Conservation (phyloP, 192 early-diverging fungal genomes). For the Pilobolus umbonatus region DNA sequence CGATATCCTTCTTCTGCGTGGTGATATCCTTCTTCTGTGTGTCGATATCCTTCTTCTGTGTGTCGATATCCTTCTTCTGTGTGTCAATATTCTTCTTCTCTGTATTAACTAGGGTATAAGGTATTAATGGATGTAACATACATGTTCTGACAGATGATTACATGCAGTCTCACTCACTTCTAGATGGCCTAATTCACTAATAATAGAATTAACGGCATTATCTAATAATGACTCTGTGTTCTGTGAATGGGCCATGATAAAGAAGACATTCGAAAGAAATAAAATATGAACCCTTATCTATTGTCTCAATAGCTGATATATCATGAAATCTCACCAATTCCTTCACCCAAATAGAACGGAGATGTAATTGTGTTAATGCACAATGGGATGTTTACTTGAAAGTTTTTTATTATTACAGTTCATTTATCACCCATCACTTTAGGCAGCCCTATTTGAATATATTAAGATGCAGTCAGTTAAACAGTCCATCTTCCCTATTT, state of each 20-base stretch:
- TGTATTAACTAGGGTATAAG: no score
- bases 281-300: background rate
- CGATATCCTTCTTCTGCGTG: conserved; percentile 44
- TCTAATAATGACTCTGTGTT: no score
- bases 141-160: no score
- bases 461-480: background rate
- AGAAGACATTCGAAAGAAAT: background rate
- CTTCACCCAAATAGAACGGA: no score
- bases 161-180: no score
- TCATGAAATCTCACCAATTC: no score
- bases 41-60: no score
- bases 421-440: background rate
- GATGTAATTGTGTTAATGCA: no score
- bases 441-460: background rate
- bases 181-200: no score
- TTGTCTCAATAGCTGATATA: background rate
- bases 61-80: background rate
- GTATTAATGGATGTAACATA: no score
- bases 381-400: background rate
- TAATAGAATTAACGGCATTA: no score
- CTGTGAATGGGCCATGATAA: background rate
- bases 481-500: background rate
- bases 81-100: background rate
- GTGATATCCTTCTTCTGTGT: conserved; percentile 27
- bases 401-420: background rate